Evolutionary conservation across 2,329 filamentous ascomycete species (phyloP).

Genomic region (Botrytis squamosa): DNA sequence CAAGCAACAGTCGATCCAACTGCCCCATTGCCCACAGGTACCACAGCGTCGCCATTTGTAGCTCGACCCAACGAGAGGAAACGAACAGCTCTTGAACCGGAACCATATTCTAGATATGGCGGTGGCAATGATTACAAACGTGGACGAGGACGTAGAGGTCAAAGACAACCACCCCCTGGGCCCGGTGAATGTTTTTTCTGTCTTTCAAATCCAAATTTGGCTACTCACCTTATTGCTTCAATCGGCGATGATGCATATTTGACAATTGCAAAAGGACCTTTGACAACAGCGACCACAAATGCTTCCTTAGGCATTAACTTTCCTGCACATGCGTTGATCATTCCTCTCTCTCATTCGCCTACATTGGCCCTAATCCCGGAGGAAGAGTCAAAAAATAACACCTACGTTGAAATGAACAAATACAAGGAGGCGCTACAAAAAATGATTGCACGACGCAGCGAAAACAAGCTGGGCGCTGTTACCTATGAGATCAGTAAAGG

Average conservation of each 20-base stretch:
- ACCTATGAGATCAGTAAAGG: slow-evolving; percentile 89
- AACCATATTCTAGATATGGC: slow-evolving; percentile 55
- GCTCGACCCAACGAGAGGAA: slow-evolving; percentile 57
- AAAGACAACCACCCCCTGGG: slow-evolving; percentile 58
- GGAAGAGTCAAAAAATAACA: slow-evolving; percentile 51
- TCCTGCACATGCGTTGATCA: slow-evolving; percentile 85
- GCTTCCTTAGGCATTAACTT: slow-evolving; percentile 63
- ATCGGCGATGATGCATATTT: slow-evolving; percentile 87
- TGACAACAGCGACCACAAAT: slow-evolving; percentile 72
- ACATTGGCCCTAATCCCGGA: slow-evolving; percentile 66
- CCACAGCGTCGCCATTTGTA: slow-evolving; percentile 73
- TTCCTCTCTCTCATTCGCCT: slow-evolving; percentile 78
- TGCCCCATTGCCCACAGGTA: slow-evolving; percentile 62
- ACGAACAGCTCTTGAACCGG: slow-evolving; percentile 45
- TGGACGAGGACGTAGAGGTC: slow-evolving; percentile 48
- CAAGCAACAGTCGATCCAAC: slow-evolving; percentile 61
- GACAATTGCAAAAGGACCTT: slow-evolving; percentile 87
- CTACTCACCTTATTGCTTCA: slow-evolving; percentile 83
- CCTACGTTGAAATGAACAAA: slow-evolving; percentile 76
- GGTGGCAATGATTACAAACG: slow-evolving; percentile 45
- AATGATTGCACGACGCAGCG: slow-evolving; percentile 64
- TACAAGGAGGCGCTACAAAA: slow-evolving; percentile 75
- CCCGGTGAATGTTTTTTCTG: slow-evolving; percentile 94
- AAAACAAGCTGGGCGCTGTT: slow-evolving; percentile 69
- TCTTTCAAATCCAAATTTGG: slow-evolving; percentile 79